Percentiles rank a stretch among this genome's conserved stretches.
Conservation (phyloP, 192 early-diverging fungal genomes). For the Coemansia sp. region DNA sequence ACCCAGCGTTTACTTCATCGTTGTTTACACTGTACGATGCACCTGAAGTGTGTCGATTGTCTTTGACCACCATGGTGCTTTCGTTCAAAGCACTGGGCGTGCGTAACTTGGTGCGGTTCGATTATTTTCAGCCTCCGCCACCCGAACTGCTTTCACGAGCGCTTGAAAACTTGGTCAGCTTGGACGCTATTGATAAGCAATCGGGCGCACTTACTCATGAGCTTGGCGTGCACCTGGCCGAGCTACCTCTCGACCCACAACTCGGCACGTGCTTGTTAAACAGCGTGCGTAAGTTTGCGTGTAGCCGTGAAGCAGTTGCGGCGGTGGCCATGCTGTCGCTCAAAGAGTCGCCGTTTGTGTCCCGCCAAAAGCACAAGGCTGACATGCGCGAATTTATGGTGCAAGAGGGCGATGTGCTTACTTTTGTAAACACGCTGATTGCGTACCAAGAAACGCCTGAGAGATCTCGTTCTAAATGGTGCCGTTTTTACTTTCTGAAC, state of each 20-base stretch:
- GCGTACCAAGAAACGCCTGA: conserved; percentile 87
- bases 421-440: conserved; percentile 78
- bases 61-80: conserved; percentile 83
- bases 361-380: conserved; percentile 77
- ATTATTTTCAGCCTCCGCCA: conserved; percentile 95
- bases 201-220: conserved; percentile 79
- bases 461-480: conserved; percentile 80
- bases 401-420: conserved; percentile 90
- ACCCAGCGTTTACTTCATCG: conserved; percentile 80
- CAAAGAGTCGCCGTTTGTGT: conserved; percentile 77
- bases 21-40: conserved; percentile 90
- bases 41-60: conserved; percentile 87
- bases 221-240: conserved; percentile 88
- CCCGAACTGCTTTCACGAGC: conserved; percentile 86
- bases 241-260: conserved; percentile 90
- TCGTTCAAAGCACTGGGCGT: conserved; percentile 89
- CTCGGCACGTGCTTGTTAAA: conserved; percentile 82
- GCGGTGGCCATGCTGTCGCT: conserved; percentile 88
- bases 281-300: conserved; percentile 67
- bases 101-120: conserved; percentile 91
- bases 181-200: conserved; percentile 82
- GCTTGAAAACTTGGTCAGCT: conserved; percentile 79
- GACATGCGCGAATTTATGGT: conserved; percentile 89
- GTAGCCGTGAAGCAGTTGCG: conserved; percentile 86
- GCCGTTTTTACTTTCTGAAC: conserved; percentile 73